phyloP scores from a whole-genome alignment of 2,329 filamentous ascomycete genomes.

The Huntiella decipiens region DNA sequence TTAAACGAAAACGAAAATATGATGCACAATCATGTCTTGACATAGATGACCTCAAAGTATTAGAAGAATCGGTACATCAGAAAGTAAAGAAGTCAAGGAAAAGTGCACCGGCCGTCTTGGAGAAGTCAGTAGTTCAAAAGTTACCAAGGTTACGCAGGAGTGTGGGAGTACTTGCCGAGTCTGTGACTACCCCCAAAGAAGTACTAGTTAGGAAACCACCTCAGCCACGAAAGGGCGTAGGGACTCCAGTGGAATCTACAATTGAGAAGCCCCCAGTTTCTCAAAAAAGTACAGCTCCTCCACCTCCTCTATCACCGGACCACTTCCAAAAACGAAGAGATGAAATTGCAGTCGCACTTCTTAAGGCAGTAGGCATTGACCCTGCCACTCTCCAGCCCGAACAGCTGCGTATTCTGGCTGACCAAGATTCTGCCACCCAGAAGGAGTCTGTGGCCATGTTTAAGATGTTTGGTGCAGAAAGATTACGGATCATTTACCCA shows the following conservation, averaged over 20 bases:
- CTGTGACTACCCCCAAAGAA: no score
- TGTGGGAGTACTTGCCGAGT: no score
- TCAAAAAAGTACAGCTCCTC: no score
- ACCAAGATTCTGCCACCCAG: constrained; percentile 37
- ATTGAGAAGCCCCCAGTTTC: no score
- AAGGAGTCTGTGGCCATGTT: constrained; percentile 36
- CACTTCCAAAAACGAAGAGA: constrained; percentile 10
- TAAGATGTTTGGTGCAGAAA: constrained; percentile 36
- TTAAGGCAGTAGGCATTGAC: constrained; percentile 29
- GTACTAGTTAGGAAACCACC: no score
- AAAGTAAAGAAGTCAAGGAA: background rate
- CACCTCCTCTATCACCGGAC: background rate
- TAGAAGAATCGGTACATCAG: background rate
- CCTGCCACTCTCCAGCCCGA: constrained; percentile 32
- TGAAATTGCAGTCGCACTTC: constrained; percentile 24
- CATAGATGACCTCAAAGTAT: background rate
- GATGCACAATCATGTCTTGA: background rate
- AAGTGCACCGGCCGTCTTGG: background rate
- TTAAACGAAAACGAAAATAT: background rate
- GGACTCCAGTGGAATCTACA: no score
- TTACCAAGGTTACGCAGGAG: no score
- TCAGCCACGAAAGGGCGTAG: no score
- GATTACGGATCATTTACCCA: constrained; percentile 37
- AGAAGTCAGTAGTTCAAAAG: no score
- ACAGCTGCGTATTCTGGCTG: constrained; percentile 40